phyloP scores from a whole-genome alignment of 129 eudicot genomes.

The Lonicera japonica region DNA sequence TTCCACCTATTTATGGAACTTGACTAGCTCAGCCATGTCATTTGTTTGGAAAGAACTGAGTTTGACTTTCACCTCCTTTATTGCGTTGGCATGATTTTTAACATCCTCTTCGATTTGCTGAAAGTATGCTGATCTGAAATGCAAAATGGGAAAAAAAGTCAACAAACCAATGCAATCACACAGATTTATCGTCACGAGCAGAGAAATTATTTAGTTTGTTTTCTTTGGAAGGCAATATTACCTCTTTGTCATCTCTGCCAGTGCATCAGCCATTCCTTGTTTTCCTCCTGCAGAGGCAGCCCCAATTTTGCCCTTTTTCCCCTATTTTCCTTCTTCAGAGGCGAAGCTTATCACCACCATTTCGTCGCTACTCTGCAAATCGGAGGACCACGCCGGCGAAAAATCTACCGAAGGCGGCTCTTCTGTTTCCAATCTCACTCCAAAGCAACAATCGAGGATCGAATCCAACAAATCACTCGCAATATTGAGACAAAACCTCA shows the following conservation, averaged over 20 bases:
- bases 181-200: not conserved
- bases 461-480: no score
- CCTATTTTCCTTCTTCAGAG: no score
- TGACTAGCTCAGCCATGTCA: constrained; percentile 68
- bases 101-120: constrained; percentile 92
- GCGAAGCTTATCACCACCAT: no score
- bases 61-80: constrained; percentile 53
- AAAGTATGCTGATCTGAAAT: constrained; percentile 71
- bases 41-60: constrained; percentile 57
- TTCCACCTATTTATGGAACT: constrained; percentile 63
- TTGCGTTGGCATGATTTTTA: constrained; percentile 42
- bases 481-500: no score
- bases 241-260: constrained; percentile 94
- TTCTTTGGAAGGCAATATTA: constrained; percentile 8
- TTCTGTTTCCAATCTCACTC: no score
- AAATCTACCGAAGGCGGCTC: no score
- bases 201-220: no score
- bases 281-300: constrained; percentile 46
- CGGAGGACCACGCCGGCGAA: no score
- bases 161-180: not conserved
- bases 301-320: constrained; percentile 33
- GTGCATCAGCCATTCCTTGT: constrained; percentile 85
- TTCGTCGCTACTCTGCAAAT: no score
- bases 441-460: no score
- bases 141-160: not conserved